These are phyloP conservation scores for Phytophthora pluvialis DNA, from an alignment of 352 stramenopile genomes.

Conservation along the genomic window DNA sequence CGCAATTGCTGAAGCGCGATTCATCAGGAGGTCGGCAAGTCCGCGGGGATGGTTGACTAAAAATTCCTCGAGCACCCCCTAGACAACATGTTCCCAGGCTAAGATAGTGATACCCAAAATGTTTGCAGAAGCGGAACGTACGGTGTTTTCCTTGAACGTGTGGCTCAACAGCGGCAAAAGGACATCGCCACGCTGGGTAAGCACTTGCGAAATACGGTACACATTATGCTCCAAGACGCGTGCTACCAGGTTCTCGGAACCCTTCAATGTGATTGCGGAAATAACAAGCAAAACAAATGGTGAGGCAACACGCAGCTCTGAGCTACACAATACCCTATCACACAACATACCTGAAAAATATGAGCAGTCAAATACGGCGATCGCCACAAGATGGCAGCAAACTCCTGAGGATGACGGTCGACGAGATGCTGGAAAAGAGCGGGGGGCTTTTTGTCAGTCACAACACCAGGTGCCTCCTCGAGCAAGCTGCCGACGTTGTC, in stretches of 20 bases:
- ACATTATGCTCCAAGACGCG: constrained; percentile 81
- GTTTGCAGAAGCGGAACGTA: constrained; percentile 22
- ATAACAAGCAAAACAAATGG: background rate
- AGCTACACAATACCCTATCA: background rate
- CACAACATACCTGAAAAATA: constrained; percentile 63
- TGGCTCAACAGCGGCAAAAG: constrained; percentile 61
- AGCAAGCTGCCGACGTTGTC: constrained; percentile 61
- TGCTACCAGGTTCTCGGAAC: constrained; percentile 59
- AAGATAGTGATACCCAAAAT: background rate
- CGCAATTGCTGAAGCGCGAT: constrained; percentile 54
- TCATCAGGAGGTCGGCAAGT: constrained; percentile 65
- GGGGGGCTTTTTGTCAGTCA: constrained; percentile 6
- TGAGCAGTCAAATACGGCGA: constrained; percentile 70
- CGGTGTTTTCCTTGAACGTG: constrained; percentile 67
- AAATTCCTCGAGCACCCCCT: constrained; percentile 75
- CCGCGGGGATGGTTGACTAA: constrained; percentile 65
- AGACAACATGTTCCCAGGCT: constrained; percentile 1
- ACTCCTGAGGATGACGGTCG: constrained; percentile 59
- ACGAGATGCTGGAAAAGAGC: constrained; percentile 66
- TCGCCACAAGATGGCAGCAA: constrained; percentile 60
- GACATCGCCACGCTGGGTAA: constrained; percentile 59
- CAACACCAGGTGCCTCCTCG: constrained; percentile 19
- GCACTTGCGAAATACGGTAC: constrained; percentile 64
- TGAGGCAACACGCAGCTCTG: background rate
- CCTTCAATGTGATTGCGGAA: constrained; percentile 22